Percentiles rank a stretch among this genome's conserved stretches.
Conservation (phyloP, 805 yeast species). For the Spathaspora boniae region DNA sequence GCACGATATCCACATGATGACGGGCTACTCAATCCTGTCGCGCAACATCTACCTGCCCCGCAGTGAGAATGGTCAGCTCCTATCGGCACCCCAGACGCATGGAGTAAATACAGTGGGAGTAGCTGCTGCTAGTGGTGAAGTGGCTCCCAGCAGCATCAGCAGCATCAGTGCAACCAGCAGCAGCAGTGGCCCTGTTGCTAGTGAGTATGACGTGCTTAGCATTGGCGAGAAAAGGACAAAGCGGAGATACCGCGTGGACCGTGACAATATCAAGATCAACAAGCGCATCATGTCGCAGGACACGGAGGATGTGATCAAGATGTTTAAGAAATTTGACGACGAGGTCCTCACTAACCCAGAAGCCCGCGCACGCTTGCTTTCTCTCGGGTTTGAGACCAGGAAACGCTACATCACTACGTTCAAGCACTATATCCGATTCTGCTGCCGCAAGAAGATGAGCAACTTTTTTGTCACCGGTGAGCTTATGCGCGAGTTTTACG, state of each 20-base stretch:
- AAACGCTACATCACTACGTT: conserved; percentile 15
- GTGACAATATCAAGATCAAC: conserved; percentile 14
- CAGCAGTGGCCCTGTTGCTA: too few species aligned
- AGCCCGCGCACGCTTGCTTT: conserved; percentile 11
- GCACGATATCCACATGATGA: conserved; percentile 6
- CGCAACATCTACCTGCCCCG: conserved; percentile 3
- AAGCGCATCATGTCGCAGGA: conserved; percentile 14
- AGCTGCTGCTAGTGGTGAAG: too few species aligned
- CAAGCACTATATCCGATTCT: conserved; percentile 14
- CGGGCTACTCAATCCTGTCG: too few species aligned
- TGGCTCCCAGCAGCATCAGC: too few species aligned
- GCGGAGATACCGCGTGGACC: conserved; percentile 12
- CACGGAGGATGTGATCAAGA: conserved; percentile 13
- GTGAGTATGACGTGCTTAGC: neutral
- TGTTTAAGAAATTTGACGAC: conserved; percentile 15
- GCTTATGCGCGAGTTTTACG: conserved; percentile 14
- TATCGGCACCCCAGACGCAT: too few species aligned
- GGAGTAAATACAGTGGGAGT: too few species aligned
- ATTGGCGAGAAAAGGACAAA: conserved; percentile 5
- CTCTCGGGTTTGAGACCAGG: conserved; percentile 15
- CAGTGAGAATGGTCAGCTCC: too few species aligned
- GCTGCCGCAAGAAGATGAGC: conserved; percentile 11
- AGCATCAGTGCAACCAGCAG: too few species aligned
- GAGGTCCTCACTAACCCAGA: conserved; percentile 14
- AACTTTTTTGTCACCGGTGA: conserved; percentile 14